Conservation (phyloP, 1,284 basidiomycete species). For the Puccinia sorghi region DNA sequence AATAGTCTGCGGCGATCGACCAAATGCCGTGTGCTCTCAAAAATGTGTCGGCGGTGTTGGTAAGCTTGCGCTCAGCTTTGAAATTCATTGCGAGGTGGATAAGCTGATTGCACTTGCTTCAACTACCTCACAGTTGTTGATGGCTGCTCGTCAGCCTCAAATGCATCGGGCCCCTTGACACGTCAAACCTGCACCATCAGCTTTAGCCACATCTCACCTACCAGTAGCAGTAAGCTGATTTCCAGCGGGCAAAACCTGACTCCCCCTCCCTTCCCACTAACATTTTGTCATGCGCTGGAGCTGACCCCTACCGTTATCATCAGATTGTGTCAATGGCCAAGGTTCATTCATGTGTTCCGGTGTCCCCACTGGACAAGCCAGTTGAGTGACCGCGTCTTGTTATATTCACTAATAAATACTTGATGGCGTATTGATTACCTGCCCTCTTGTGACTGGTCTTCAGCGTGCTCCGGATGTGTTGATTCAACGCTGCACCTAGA, state of each 20-base stretch:
- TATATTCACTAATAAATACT: not conserved
- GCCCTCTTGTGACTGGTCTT: not conserved
- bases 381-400: not conserved
- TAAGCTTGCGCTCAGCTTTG: not conserved
- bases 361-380: constrained; percentile 11
- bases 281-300: not conserved
- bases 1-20: constrained; percentile 10
- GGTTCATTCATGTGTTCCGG: constrained; percentile 18
- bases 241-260: not conserved
- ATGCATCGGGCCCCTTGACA: not conserved
- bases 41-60: constrained; percentile 17
- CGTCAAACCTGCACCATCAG: constrained; percentile 19
- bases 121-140: constrained; percentile 2
- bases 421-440: not conserved
- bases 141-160: constrained; percentile 2
- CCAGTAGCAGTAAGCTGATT: constrained; percentile 11
- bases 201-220: constrained; percentile 6
- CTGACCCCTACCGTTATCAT: not conserved
- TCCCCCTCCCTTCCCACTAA: not conserved
- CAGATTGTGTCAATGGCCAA: constrained; percentile 7
- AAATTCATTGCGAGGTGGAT: not conserved
- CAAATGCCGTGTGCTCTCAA: constrained; percentile 9
- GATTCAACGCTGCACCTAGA: not conserved
- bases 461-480: constrained; percentile 12
- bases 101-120: not conserved